phyloP scores from a whole-genome alignment of 352 stramenopile species.

The Aphanomyces euteiches region DNA sequence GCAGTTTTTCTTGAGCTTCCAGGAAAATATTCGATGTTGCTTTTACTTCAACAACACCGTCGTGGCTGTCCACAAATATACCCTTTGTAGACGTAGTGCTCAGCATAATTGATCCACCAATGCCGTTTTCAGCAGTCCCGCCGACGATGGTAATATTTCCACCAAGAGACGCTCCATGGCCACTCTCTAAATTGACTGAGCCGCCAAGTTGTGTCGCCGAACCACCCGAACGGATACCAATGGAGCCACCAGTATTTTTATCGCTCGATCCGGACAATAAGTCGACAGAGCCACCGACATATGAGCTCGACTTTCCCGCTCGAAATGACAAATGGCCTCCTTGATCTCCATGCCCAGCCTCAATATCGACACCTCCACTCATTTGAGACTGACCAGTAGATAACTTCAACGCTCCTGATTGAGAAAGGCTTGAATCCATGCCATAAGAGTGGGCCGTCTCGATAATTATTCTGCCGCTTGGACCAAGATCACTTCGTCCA shows the following conservation, averaged over 20 bases:
- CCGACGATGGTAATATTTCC: not conserved
- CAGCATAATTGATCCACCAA: not conserved
- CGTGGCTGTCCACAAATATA: not conserved
- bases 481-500: not conserved
- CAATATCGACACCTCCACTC: not conserved
- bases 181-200: not conserved
- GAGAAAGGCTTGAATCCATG: not conserved
- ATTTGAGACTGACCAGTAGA: not conserved
- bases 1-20: not conserved
- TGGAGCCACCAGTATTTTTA: not conserved
- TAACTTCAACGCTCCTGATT: not conserved
- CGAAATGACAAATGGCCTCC: not conserved
- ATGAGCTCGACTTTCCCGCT: not conserved
- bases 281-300: not conserved
- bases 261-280: not conserved
- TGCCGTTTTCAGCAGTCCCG: not conserved
- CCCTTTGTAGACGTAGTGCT: not conserved
- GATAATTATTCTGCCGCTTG: not conserved
- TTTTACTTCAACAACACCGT: not conserved
- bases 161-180: not conserved
- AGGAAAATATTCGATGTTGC: not conserved
- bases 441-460: not conserved
- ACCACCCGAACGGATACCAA: not conserved
- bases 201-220: not conserved
- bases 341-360: not conserved